Evolutionary conservation across 2,329 filamentous ascomycete genomes (phyloP).

Genomic region (Madurella fahalii): DNA sequence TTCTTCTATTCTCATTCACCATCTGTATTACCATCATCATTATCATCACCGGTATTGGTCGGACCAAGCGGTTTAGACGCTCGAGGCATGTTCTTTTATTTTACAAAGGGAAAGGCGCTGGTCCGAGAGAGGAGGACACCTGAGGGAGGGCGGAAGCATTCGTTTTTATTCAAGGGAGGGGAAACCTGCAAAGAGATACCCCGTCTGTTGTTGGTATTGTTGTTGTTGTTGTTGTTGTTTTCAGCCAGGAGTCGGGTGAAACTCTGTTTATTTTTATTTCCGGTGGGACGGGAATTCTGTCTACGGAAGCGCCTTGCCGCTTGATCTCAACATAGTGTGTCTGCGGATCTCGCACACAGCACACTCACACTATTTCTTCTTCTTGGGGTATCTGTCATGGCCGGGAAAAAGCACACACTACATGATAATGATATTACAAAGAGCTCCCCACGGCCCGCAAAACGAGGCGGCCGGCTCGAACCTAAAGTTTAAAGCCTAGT

Average conservation of each 20-base stretch:
- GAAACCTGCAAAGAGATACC: constrained; percentile 1
- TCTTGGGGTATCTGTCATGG: background rate
- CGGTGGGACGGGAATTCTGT: background rate
- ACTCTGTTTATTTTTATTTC: background rate
- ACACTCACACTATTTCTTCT: background rate
- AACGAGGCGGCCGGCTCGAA: background rate
- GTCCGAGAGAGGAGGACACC: background rate
- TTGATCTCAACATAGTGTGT: background rate
- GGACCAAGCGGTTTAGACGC: background rate
- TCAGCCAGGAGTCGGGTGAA: background rate
- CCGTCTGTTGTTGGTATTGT: background rate
- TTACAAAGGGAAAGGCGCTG: background rate
- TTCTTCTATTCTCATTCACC: background rate
- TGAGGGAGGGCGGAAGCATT: background rate
- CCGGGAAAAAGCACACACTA: background rate
- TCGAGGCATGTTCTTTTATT: background rate
- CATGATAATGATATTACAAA: constrained; percentile 1
- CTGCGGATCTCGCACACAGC: background rate
- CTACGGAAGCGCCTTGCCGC: background rate
- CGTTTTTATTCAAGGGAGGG: background rate
- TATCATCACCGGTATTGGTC: background rate
- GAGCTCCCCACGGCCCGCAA: background rate
- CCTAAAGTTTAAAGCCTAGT: background rate
- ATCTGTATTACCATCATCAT: background rate
- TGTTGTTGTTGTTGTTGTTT: background rate